Evolutionary conservation across 352 stramenopile species (phyloP).

Genomic region (Phytophthora fragariaefolia): DNA sequence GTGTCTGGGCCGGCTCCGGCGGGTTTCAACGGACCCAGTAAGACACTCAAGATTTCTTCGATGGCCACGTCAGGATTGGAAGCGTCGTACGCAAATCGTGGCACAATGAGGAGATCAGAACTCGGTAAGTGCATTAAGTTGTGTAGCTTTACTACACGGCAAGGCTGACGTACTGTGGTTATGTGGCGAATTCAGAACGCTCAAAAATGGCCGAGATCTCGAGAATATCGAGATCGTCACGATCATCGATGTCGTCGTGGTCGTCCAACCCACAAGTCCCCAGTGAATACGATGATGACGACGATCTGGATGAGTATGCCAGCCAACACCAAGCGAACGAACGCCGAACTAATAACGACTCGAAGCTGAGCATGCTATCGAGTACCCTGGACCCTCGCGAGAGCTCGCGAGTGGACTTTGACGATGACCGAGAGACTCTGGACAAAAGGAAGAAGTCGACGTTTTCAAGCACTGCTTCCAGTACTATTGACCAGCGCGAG

Average conservation of each 20-base stretch:
- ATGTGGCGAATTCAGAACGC: conserved; percentile 27
- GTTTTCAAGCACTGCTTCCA: conserved; percentile 32
- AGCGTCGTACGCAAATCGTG: conserved; percentile 30
- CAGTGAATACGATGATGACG: conserved; percentile 21
- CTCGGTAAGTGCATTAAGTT: conserved; percentile 36
- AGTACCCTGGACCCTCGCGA: conserved; percentile 41
- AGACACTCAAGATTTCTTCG: conserved; percentile 10
- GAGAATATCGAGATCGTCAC: conserved; percentile 20
- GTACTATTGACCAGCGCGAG: conserved; percentile 33
- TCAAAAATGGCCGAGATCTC: conserved; percentile 31
- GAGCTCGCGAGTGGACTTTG: conserved; percentile 48
- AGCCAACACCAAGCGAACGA: conserved; percentile 10
- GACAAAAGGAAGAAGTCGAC: conserved; percentile 28
- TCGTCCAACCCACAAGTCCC: conserved; percentile 5
- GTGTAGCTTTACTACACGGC: background rate
- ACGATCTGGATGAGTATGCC: conserved; percentile 34
- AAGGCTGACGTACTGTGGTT: conserved; percentile 23
- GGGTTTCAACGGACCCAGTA: conserved; percentile 27
- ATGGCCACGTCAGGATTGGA: conserved; percentile 21
- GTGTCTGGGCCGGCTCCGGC: conserved; percentile 6
- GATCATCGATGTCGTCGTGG: conserved; percentile 2
- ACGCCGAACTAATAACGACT: conserved; percentile 34
- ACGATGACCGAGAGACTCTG: conserved; percentile 25
- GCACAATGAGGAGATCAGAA: conserved; percentile 43
- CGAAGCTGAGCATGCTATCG: conserved; percentile 37